Base-by-base conservation (phyloP, 2,329 filamentous ascomycete species). In the Pseudocercospora crystallina region DNA sequence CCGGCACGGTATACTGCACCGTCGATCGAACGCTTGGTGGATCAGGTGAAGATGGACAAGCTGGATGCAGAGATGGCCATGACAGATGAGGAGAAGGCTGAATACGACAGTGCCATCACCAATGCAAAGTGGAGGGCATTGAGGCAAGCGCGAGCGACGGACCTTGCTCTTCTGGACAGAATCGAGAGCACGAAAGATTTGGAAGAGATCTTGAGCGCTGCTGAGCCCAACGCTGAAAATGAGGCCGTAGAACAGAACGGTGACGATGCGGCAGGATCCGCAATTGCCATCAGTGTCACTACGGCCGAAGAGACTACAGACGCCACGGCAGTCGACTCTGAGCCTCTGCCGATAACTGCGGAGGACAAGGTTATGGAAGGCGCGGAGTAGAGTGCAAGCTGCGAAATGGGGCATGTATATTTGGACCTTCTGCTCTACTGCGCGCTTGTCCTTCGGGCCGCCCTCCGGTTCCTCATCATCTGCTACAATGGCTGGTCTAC, bases 71-170 rank as follows among this genome's bases (percentile, higher is more conserved):
- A 90, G 14, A 90, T 92, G 79, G 86, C 89, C 8, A 80, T 80
- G 48, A 83, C 74, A 35, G 79, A 83, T 35, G 79, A 81, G 50
- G 83, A 85, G 56, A 82, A 77, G 64, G 75, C 79, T 42, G 69
- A 71, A 60, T 79, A 74, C 73, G 81, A 69, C 72, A 87, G 88
- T 57, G 80, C 84, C 48, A 95, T 95, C 69, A 83, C 86, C 14
- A 96, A 90, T 74, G 92, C 95, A 69, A 87, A 84, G 49, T 99
- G 94, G 94, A 83, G 91, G 60, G 89, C 90, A 5, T 75, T 99
- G 56, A 84, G 94, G 45, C 81, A 95, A 57, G 87, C 90, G 8
- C 84, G 87, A 49, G 83, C 83, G 58, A 83, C 79, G 49, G 87
- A 86, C 61, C 79, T 97, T 59, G 80, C 83, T 38, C 75, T 84